Evolutionary conservation across 345 rosid species (phyloP).

Genomic region (Punica granatum): DNA sequence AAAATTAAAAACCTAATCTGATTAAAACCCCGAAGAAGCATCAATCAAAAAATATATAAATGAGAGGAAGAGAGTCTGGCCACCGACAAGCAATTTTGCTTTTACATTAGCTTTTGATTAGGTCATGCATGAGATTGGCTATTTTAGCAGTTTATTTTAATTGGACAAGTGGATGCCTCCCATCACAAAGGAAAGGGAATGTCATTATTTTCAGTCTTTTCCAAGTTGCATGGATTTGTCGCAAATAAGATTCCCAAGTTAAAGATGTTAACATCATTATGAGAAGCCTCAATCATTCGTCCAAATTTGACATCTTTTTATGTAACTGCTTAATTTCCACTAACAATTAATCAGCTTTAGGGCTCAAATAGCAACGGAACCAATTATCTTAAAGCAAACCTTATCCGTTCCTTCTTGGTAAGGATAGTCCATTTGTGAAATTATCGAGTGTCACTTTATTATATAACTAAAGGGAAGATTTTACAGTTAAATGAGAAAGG

Average conservation of each 20-base stretch:
- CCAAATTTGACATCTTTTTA: not conserved
- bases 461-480: too few relatives aligned
- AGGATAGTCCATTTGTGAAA: too few relatives aligned
- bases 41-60: too few relatives aligned
- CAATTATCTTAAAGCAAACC: too few relatives aligned
- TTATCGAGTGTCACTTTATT: too few relatives aligned
- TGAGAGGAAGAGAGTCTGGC: too few relatives aligned
- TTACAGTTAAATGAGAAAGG: too few relatives aligned
- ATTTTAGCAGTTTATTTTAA: not conserved
- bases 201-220: not conserved
- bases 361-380: too few relatives aligned
- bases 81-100: too few relatives aligned
- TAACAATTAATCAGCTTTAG: not conserved
- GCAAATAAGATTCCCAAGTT: not conserved
- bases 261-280: not conserved
- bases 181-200: not conserved
- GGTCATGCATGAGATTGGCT: not conserved
- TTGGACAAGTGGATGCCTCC: not conserved
- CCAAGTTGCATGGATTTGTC: not conserved
- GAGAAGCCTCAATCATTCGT: not conserved
- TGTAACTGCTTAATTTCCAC: not conserved
- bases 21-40: not conserved
- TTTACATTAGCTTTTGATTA: not conserved
- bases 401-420: too few relatives aligned
- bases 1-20: too few relatives aligned